Conservation (phyloP, 306 rosid genomes). For the Comarum palustre region DNA sequence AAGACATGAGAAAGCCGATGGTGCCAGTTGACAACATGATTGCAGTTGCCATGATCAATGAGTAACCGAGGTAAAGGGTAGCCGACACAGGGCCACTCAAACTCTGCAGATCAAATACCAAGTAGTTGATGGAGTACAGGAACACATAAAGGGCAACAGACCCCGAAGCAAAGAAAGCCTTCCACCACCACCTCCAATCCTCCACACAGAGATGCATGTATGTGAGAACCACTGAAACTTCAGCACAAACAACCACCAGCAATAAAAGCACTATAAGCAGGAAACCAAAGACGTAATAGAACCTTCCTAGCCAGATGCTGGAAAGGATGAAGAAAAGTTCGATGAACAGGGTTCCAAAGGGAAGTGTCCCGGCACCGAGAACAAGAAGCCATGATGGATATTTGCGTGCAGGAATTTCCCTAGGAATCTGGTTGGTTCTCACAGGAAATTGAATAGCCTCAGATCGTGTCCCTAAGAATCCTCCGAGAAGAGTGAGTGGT, state of each 20-base stretch:
- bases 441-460: constrained; percentile 72
- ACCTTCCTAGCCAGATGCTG: constrained; percentile 98
- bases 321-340: constrained; percentile 96
- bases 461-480: constrained; percentile 76
- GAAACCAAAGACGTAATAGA: constrained; percentile 91
- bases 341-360: constrained; percentile 94
- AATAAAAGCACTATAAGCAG: constrained; percentile 67
- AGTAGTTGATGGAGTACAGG: constrained; percentile 87
- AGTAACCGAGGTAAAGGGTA: constrained; percentile 80
- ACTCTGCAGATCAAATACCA: constrained; percentile 92
- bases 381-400: constrained; percentile 97
- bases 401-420: constrained; percentile 87
- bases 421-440: constrained; percentile 90
- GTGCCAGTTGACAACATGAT: constrained; percentile 89
- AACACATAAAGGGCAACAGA: constrained; percentile 86
- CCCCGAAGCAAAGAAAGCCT: constrained; percentile 93
- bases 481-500: constrained; percentile 91
- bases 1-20: constrained; percentile 81
- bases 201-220: constrained; percentile 98
- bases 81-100: constrained; percentile 96
- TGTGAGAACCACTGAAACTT: constrained; percentile 93
- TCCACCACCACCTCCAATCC: constrained; percentile 99
- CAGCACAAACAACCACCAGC: constrained; percentile 85
- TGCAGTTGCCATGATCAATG: constrained; percentile 87
- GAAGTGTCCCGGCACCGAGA: constrained; percentile 95